phyloP scores from a whole-genome alignment of 2,329 filamentous ascomycete genomes.

The Blastomyces parvus region DNA sequence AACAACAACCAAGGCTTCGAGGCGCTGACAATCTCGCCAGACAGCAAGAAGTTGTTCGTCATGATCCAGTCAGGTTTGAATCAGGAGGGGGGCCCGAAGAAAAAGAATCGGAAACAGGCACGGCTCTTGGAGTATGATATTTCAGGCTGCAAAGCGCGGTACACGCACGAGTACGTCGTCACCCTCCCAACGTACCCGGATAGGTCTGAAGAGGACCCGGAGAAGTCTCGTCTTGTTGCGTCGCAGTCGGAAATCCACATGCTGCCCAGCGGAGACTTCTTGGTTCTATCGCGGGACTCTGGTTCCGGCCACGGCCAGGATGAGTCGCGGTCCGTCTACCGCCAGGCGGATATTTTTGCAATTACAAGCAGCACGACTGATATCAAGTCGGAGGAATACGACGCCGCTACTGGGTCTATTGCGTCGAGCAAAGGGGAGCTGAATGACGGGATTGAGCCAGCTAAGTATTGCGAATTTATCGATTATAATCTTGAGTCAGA shows the following conservation, averaged over 20 bases:
- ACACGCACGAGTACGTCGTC: slow-evolving; percentile 56
- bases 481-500: slow-evolving; percentile 59
- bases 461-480: slow-evolving; percentile 56
- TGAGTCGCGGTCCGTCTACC: slow-evolving; percentile 49
- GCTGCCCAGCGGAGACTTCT: slow-evolving; percentile 53
- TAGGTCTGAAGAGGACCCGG: slow-evolving; percentile 40
- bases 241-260: slow-evolving; percentile 61
- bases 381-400: slow-evolving; percentile 41
- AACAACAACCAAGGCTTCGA: slow-evolving; percentile 70
- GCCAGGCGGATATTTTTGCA: slow-evolving; percentile 61
- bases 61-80: slow-evolving; percentile 57
- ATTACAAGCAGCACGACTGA: slow-evolving; percentile 50
- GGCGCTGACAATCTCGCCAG: slow-evolving; percentile 53
- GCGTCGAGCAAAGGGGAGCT: slow-evolving; percentile 45
- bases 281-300: slow-evolving; percentile 57
- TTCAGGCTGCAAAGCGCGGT: slow-evolving; percentile 35
- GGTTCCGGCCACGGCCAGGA: slow-evolving; percentile 49
- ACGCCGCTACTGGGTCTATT: slow-evolving; percentile 35
- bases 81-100: slow-evolving; percentile 52
- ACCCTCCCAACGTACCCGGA: slow-evolving; percentile 52
- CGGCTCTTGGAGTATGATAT: slow-evolving; percentile 58
- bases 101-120: slow-evolving; percentile 47
- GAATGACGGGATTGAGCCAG: slow-evolving; percentile 45
- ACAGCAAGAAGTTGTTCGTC: slow-evolving; percentile 55
- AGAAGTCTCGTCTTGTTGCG: slow-evolving; percentile 46